Conservation (phyloP, 495 filamentous ascomycete genomes). For the Aspergillus ostianus region DNA sequence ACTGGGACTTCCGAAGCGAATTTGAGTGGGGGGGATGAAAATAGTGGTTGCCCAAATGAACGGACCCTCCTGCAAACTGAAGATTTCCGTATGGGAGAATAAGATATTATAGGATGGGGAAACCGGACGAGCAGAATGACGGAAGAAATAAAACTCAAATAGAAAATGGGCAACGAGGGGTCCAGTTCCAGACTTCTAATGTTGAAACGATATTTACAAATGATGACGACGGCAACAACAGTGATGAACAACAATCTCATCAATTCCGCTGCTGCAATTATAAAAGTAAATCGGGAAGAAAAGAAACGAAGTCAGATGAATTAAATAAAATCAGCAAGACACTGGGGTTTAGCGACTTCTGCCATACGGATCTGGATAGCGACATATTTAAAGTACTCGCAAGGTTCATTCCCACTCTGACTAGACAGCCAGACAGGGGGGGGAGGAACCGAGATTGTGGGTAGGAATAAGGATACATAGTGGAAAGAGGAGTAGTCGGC, state of each 20-base stretch:
- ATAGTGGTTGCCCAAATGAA: constrained; percentile 6
- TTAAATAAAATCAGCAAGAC: background rate
- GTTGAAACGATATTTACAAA: background rate
- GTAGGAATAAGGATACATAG: constrained; percentile 12
- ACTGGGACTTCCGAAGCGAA: constrained; percentile 9
- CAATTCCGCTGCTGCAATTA: background rate
- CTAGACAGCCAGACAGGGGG: constrained; percentile 12
- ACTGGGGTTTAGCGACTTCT: background rate
- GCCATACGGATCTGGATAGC: background rate
- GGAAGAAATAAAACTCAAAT: constrained; percentile 5
- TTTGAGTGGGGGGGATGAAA: constrained; percentile 18
- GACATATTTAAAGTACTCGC: constrained; percentile 13
- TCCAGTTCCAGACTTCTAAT: background rate
- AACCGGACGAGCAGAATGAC: background rate
- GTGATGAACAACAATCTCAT: no score
- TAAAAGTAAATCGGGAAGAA: background rate
- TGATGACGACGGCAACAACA: background rate
- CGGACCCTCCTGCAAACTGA: background rate
- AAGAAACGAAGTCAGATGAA: background rate
- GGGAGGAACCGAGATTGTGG: constrained; percentile 6
- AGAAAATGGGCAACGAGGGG: background rate
- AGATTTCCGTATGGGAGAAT: background rate
- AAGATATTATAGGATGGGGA: background rate
- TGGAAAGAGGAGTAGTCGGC: constrained; percentile 5
- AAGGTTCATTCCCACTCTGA: constrained; percentile 11